phyloP scores from a whole-genome alignment of 495 filamentous ascomycete species.

The Neurospora sp. region DNA sequence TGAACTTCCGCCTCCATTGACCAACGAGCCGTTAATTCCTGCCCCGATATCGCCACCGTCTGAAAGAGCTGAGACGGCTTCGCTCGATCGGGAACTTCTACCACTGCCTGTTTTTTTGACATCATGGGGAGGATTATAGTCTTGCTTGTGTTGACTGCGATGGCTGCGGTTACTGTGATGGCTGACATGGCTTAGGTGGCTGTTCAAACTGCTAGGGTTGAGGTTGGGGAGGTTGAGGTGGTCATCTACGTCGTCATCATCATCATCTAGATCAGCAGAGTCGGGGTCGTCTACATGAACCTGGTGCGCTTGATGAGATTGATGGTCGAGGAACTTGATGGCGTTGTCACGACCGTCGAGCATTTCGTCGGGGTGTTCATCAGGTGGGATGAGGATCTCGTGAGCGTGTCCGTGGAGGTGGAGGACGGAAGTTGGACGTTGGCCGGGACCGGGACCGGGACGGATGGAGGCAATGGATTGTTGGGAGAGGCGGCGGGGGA shows the following conservation, averaged over 20 bases:
- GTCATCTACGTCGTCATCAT: background rate
- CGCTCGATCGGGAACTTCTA: background rate
- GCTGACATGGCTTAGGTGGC: background rate
- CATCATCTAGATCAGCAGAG: background rate
- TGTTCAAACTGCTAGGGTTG: background rate
- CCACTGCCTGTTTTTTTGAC: background rate
- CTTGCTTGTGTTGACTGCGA: background rate
- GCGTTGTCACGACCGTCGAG: background rate
- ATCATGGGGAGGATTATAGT: too few relatives aligned
- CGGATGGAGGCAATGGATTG: background rate
- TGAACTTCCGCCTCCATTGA: background rate
- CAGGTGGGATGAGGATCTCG: background rate
- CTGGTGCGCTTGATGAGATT: background rate
- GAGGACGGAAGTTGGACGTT: background rate
- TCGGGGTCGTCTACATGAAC: background rate
- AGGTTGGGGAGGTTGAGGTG: background rate
- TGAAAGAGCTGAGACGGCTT: background rate
- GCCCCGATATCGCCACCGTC: background rate
- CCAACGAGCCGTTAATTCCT: background rate
- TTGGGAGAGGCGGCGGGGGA: background rate
- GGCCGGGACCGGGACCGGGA: background rate
- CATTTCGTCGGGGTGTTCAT: background rate
- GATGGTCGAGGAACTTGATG: background rate
- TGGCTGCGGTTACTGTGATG: background rate
- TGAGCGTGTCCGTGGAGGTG: background rate